These are phyloP conservation scores for Linnemannia hyalina DNA, from an alignment of 192 early-diverging fungal species.

Conservation along the genomic window DNA sequence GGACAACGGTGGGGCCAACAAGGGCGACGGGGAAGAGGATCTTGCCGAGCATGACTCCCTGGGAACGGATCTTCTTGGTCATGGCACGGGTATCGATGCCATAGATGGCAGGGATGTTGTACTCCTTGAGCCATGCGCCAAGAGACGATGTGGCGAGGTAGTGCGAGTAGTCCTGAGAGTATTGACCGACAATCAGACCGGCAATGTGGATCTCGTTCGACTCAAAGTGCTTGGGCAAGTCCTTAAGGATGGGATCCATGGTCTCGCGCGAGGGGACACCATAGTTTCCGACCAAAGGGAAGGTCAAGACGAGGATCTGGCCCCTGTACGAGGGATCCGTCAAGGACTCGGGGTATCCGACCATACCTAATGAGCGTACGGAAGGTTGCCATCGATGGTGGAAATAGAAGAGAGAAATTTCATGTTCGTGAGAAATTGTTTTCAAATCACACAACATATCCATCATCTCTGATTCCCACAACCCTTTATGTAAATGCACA, in stretches of 20 bases:
- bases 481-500: neutral
- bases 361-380: constrained; percentile 78
- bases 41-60: constrained; percentile 93
- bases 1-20: constrained; percentile 60
- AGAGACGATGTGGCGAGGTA: constrained; percentile 91
- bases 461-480: neutral
- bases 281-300: constrained; percentile 74
- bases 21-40: constrained; percentile 84
- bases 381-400: neutral
- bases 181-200: constrained; percentile 92
- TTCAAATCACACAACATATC: constrained; percentile 6
- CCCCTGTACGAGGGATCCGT: constrained; percentile 99
- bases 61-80: constrained; percentile 95
- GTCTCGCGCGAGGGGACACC: constrained; percentile 93
- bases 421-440: constrained; percentile 8
- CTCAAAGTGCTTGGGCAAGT: constrained; percentile 95
- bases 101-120: constrained; percentile 92
- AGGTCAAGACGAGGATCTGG: constrained; percentile 98
- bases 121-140: constrained; percentile 90
- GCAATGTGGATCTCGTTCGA: constrained; percentile 94
- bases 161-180: constrained; percentile 93
- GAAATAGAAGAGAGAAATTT: neutral
- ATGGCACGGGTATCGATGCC: constrained; percentile 97
- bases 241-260: constrained; percentile 87
- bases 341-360: constrained; percentile 97